Percentiles rank a stretch among this genome's conserved stretches.
These are phyloP conservation scores for Eimeria sp. DNA, from an alignment of 169 alveolate species.

Conservation along the genomic window DNA sequence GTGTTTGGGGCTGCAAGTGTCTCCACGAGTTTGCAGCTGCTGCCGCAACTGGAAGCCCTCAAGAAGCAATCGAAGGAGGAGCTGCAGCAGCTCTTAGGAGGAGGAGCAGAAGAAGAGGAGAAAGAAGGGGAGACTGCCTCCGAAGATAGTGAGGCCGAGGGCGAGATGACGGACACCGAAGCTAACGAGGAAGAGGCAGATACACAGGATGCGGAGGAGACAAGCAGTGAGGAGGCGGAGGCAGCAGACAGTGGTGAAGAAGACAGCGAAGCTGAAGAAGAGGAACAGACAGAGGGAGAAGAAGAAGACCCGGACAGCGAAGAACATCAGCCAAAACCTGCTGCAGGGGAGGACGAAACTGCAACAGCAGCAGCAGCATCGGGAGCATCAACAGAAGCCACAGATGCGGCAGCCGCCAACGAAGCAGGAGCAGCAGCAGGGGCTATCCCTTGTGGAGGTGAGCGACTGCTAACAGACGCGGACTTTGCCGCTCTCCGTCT, in stretches of 20 bases:
- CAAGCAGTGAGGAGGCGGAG: neutral
- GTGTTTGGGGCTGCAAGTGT: neutral
- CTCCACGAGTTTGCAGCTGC: conserved; percentile 3
- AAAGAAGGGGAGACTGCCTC: neutral
- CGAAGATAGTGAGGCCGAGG: too few relatives aligned
- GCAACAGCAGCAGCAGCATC: neutral
- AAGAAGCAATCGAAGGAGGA: conserved; percentile 14
- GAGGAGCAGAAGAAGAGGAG: neutral
- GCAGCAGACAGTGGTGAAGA: conserved; percentile 34
- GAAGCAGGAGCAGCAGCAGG: conserved; percentile 11
- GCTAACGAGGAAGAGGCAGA: neutral
- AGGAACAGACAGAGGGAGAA: neutral
- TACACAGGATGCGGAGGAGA: neutral
- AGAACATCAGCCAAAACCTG: too few relatives aligned
- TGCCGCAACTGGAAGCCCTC: conserved; percentile 34
- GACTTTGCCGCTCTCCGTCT: conserved; percentile 35
- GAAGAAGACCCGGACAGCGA: neutral
- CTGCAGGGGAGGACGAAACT: neutral
- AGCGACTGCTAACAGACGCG: conserved; percentile 6
- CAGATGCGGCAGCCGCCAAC: neutral
- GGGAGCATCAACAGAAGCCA: neutral
- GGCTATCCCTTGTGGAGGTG: neutral
- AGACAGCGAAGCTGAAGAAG: neutral
- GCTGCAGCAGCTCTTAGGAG: conserved; percentile 49
- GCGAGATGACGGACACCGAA: too few relatives aligned